These are phyloP conservation scores for Trichosporon ovoides DNA, from an alignment of 1,284 basidiomycete species.

Conservation along the genomic window DNA sequence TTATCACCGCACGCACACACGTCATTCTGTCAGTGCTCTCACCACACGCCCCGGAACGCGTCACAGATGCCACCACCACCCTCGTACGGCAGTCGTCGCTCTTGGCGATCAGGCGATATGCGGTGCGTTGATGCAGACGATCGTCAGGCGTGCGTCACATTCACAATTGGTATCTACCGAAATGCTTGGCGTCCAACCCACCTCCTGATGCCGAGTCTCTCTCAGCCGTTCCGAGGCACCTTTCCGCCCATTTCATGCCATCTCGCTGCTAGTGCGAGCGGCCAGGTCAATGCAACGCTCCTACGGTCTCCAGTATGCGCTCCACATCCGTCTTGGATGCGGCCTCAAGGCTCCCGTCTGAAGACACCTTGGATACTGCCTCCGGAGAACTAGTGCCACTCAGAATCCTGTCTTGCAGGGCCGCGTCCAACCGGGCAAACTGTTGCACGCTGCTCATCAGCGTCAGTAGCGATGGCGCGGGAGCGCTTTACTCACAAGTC, in stretches of 20 bases:
- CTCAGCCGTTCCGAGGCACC: not conserved
- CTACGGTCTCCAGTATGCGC: constrained; percentile 36
- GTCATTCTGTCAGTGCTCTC: no score
- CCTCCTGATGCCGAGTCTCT: not conserved
- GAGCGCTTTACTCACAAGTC: constrained; percentile 59
- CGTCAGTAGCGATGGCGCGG: no score
- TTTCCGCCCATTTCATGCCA: not conserved
- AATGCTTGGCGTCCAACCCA: not conserved
- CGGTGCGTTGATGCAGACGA: not conserved
- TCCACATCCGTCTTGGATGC: constrained; percentile 33
- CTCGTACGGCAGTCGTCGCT: no score
- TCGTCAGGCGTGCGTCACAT: not conserved
- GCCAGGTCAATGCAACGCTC: constrained; percentile 38
- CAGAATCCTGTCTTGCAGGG: constrained; percentile 27
- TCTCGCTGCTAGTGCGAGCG: no score
- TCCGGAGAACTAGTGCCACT: constrained; percentile 35
- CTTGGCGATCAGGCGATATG: no score
- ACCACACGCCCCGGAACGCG: no score
- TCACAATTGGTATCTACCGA: not conserved
- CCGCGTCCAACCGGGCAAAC: constrained; percentile 52
- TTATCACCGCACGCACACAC: no score
- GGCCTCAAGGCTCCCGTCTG: constrained; percentile 7
- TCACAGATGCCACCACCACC: no score
- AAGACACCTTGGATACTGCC: constrained; percentile 25
- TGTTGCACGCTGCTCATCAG: constrained; percentile 55